Conservation (phyloP, 164 flowering plant species). For the Vitis vinifera region ASM3070453v1 NC_081813.1:23771501-23772000, state of each 20-base stretch:
- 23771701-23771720: slow-evolving; percentile 35
- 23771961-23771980: no score
- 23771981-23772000: slow-evolving; percentile 28
- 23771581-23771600: slow-evolving; percentile 53
- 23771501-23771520: slow-evolving; percentile 78
- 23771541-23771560: slow-evolving; percentile 60
- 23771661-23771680: background rate
- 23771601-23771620: background rate
- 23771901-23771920: slow-evolving; percentile 26
- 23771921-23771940: background rate
- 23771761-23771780: slow-evolving; percentile 39
- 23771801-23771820: slow-evolving; percentile 45
- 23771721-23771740: slow-evolving; percentile 31
- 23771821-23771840: slow-evolving; percentile 25
- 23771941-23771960: no score
- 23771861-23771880: no score
- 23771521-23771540: slow-evolving; percentile 64
- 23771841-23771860: background rate
- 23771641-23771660: no score
- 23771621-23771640: no score
- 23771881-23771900: slow-evolving; percentile 1
- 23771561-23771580: slow-evolving; percentile 50
- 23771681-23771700: slow-evolving; percentile 26
- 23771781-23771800: slow-evolving; percentile 38
- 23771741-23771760: slow-evolving; percentile 30